Conservation (phyloP, 2,329 filamentous ascomycete genomes). For the Nigrograna mackinnonii region DNA sequence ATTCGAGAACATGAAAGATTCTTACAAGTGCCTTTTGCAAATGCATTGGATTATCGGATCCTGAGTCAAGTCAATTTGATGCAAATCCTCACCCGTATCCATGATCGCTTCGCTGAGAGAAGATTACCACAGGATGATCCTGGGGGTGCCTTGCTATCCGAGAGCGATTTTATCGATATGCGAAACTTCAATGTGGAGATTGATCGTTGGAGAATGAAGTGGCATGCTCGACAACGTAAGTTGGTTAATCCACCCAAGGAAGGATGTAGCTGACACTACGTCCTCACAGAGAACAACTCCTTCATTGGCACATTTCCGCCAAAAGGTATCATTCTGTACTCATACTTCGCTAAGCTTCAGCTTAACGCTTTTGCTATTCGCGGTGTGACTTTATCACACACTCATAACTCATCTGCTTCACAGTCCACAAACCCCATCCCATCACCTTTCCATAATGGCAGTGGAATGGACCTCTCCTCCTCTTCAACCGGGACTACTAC, state of each 20-base stretch:
- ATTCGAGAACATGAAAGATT: slow-evolving; percentile 22
- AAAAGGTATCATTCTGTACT: slow-evolving; percentile 28
- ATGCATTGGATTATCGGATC: slow-evolving; percentile 11
- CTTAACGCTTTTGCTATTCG: slow-evolving; percentile 34
- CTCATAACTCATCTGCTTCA: neutral
- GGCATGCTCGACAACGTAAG: slow-evolving; percentile 9
- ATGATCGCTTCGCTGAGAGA: slow-evolving; percentile 16
- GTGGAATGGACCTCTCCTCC: too few relatives aligned
- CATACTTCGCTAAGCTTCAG: slow-evolving; percentile 43
- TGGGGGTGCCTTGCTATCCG: neutral
- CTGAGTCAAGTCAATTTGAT: slow-evolving; percentile 12
- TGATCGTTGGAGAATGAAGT: slow-evolving; percentile 36
- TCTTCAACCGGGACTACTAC: neutral
- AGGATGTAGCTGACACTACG: neutral
- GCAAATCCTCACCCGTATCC: slow-evolving; percentile 10
- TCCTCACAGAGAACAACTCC: slow-evolving; percentile 11
- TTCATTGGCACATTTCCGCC: slow-evolving; percentile 29
- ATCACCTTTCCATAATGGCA: neutral
- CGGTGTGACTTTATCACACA: slow-evolving; percentile 12
- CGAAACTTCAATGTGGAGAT: slow-evolving; percentile 36
- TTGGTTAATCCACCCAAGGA: neutral
- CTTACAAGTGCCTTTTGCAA: slow-evolving; percentile 6
- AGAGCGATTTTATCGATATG: slow-evolving; percentile 13
- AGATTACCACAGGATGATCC: slow-evolving; percentile 19
- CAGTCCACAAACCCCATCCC: neutral